Base-by-base conservation (phyloP, 257 asterid genomes). In the Solanum appendiculatum region DNA sequence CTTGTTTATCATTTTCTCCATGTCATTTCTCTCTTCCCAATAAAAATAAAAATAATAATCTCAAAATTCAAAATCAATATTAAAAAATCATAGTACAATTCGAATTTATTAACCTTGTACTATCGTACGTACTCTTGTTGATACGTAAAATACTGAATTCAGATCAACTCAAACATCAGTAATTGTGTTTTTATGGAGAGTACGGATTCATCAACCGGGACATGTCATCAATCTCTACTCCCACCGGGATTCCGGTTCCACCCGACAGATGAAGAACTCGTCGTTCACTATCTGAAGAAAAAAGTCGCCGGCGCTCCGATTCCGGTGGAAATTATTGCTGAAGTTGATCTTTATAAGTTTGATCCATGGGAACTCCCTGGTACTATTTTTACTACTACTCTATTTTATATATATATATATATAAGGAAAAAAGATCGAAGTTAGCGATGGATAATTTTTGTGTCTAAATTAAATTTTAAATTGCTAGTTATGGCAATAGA, bases 321-420 rank as follows among this genome's bases (percentile, higher is more conserved):
- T 8, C 91, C 97, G 4, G 97, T 92, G 5, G 29, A 94, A 85
- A 91, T 92, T 88, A 93, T 93, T 34, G 96, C 95, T 31, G 96
- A 92, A 46, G 88, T 93, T 70, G 96, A 92, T 90, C 93, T 92
- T 27, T 93, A 92, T 82, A 91, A 93, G 46, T 93, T 91, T 81
- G 95, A 92, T 86, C 95, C 95, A 1, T 93, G 96, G 96, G 96
- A 93, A 44, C 92, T 92, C 3, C 96, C 95, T 11, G 93, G 96
- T 93, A 80, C 37, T 44, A 75, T 13, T 31, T 73, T 75, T 39
- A 36, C 56, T n/a, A 75, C 25, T 18, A 8, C 5, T 23, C n/a
- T 75, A 74, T 21, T 37, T n/a, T n/a, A n/a, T n/a, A n/a, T n/a
- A n/a, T n/a, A n/a, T n/a, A n/a, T n/a, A n/a, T n/a, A n/a, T n/a